Evolutionary conservation across 164 flowering plant genomes (phyloP), one percentile per base, ranked within the genome.

Genomic region (Vitis riparia): DNA sequence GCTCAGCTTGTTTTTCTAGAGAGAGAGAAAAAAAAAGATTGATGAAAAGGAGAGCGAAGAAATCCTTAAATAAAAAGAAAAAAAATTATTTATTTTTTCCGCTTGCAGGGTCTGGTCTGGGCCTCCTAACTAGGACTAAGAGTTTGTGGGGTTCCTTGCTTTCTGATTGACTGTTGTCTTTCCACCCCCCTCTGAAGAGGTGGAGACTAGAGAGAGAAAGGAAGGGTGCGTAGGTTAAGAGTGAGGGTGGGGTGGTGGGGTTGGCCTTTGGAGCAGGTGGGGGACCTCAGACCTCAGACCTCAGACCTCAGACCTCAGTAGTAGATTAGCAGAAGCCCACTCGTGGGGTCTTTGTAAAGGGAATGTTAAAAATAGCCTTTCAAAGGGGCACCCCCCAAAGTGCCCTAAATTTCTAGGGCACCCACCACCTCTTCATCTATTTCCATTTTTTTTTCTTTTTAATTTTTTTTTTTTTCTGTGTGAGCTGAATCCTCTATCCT

Each of bases 111-210:
- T 37, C 44, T 37, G 44, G 70, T 44, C 11, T 16, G 65, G 56
- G 3, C 19, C 48, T 32, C 19, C 48, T 32, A 29, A 58, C 63
- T 32, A 62, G n/a, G 73, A 72, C 71, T 74, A 27, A 0, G 66
- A 59, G 68, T 72, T 67, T 75, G 81, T 76, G 82, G 82, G 79
- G 77, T 72, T 75, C 29, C 51, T 32, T 59, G 63, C 13, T 71
- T 69, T 70, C 64, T 76, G 79, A 69, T 79, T 77, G 71, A 80
- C 83, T 77, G 60, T 64, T 75, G 80, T 80, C 73, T 60, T 70
- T 50, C 51, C 62, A 13, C 48, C 8, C 58, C 9, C 16, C 23
- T 17, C 7, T 3, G 15, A 14, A 3, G 17, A 12, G 57, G 16
- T 23, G 17, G 15, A 64, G 57, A 37, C 55, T 53, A 48, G 60